A percentile compares a stretch with the other conserved stretches of the same genome.
Conservation (phyloP, 1,139 yeast species). For the Debaryomyces sp. region DNA sequence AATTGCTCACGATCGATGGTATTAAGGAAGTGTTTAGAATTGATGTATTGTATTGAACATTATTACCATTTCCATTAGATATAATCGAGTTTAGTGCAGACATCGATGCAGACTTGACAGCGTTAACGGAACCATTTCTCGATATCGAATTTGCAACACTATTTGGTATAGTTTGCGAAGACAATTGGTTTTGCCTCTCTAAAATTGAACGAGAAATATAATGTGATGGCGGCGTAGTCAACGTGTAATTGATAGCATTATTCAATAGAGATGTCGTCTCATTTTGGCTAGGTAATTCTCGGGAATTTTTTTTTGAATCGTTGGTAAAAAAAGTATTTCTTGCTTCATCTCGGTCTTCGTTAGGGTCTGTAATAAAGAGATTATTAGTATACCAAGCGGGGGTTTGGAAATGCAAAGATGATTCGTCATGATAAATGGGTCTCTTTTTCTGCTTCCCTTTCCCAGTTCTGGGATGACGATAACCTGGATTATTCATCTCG, state of each 20-base stretch:
- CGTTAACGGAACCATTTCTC: conserved; percentile 10
- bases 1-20: conserved; percentile 46
- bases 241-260: conserved; percentile 1
- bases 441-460: background rate
- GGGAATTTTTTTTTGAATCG: conserved; percentile 9
- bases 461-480: background rate
- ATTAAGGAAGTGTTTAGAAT: conserved; percentile 38
- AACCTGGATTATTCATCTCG: background rate
- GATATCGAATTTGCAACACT: conserved; percentile 26
- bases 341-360: conserved; percentile 6
- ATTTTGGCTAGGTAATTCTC: conserved; percentile 3
- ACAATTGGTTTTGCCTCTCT: background rate
- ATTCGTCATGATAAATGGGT: background rate
- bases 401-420: conserved; percentile 27
- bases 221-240: conserved; percentile 30
- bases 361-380: background rate
- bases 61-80: background rate
- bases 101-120: background rate
- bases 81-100: background rate
- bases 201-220: conserved; percentile 23
- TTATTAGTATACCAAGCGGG: conserved; percentile 45
- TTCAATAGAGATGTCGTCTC: conserved; percentile 13
- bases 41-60: conserved; percentile 15
- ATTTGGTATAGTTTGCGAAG: background rate
- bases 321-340: conserved; percentile 8